These are phyloP conservation scores for Xylaria polymorpha DNA, from an alignment of 2,329 filamentous ascomycete genomes.

Conservation along the genomic window DNA sequence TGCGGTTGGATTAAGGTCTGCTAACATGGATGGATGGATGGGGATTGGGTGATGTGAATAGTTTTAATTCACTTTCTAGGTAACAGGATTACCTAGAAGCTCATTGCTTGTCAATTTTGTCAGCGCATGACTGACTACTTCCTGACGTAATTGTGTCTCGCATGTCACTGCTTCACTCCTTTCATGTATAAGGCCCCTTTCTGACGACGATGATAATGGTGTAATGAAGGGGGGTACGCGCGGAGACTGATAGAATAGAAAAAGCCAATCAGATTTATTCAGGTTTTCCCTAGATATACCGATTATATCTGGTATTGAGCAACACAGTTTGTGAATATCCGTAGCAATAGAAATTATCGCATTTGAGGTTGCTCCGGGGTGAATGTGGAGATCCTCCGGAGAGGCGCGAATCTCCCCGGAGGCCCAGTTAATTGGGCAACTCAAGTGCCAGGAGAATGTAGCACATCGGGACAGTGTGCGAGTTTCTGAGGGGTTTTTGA, in stretches of 20 bases:
- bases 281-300: too few species aligned
- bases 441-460: background rate
- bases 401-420: constrained; percentile 12
- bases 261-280: too few species aligned
- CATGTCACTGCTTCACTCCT: too few species aligned
- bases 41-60: background rate
- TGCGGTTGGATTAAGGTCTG: background rate
- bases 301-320: background rate
- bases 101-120: background rate
- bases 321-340: background rate
- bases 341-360: background rate
- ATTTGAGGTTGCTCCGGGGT: background rate
- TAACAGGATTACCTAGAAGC: background rate
- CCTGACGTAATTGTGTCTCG: too few species aligned
- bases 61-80: too few species aligned
- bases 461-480: background rate
- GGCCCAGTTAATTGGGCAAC: background rate
- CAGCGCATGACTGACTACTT: background rate
- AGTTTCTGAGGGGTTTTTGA: too few species aligned
- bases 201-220: too few species aligned
- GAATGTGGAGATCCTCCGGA: constrained; percentile 23
- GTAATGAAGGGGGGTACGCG: too few species aligned
- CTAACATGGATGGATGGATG: too few species aligned
- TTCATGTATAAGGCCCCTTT: too few species aligned
- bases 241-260: too few species aligned